Percentiles rank a stretch among this genome's conserved stretches.
Evolutionary conservation across 2,329 filamentous ascomycete genomes (phyloP).

Genomic region (Calonectria hawksworthii): DNA sequence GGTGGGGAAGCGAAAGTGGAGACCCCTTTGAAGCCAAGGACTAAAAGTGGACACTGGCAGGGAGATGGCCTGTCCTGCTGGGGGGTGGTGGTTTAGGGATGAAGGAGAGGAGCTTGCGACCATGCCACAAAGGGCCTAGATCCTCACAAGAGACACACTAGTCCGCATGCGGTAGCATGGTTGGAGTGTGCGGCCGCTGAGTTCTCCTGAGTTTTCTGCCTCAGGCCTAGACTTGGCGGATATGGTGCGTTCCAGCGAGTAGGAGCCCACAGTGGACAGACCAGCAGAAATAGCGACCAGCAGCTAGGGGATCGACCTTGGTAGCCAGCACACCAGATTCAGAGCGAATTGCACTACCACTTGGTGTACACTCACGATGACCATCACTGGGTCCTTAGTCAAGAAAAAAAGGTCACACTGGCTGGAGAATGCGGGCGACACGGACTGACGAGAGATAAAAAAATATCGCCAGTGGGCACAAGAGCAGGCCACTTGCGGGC

Average conservation of each 20-base stretch:
- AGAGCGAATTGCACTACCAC: constrained; percentile 19
- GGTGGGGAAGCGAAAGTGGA: constrained; percentile 11
- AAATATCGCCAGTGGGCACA: constrained; percentile 33
- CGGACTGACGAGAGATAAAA: constrained; percentile 23
- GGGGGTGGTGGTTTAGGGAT: constrained; percentile 3
- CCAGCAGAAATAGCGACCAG: not conserved
- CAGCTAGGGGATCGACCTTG: not conserved
- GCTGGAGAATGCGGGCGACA: constrained; percentile 32
- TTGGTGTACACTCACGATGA: constrained; percentile 2
- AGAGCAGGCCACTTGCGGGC: constrained; percentile 41
- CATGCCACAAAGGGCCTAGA: constrained; percentile 26
- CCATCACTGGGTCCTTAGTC: constrained; percentile 13
- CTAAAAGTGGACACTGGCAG: constrained; percentile 12
- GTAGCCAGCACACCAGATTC: constrained; percentile 14
- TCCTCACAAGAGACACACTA: constrained; percentile 16
- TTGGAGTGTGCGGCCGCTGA: constrained; percentile 33
- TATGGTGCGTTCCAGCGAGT: constrained; percentile 9
- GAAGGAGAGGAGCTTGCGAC: constrained; percentile 7
- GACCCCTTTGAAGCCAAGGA: constrained; percentile 9
- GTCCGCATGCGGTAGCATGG: constrained; percentile 20
- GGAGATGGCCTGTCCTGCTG: not conserved
- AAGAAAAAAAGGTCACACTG: constrained; percentile 33
- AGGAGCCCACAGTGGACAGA: constrained; percentile 4
- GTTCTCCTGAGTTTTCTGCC: constrained; percentile 30
- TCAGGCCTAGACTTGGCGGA: constrained; percentile 27